phyloP scores from a whole-genome alignment of 257 asterid genomes.

The Gentiana macrophylla region DNA sequence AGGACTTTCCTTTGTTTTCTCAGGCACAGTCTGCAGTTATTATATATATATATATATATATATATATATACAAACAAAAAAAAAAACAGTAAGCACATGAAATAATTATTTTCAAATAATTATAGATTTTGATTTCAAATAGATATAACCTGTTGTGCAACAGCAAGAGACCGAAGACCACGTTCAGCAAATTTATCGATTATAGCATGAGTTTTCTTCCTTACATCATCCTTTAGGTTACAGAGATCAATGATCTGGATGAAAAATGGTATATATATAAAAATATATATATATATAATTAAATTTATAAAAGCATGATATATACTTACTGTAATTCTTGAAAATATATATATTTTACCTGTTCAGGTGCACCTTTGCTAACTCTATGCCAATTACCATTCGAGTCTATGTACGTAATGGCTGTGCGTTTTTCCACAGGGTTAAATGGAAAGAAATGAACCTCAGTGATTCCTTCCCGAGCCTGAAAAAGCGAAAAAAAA shows the following conservation, averaged over 20 bases:
- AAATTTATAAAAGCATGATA: not conserved
- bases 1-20: slow-evolving; percentile 36
- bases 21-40: slow-evolving; percentile 31
- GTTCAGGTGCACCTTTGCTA: slow-evolving; percentile 98
- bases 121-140: not conserved
- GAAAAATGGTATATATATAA: not conserved
- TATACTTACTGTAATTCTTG: not conserved
- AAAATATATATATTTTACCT: slow-evolving; percentile 24
- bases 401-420: slow-evolving; percentile 58
- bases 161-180: slow-evolving; percentile 51
- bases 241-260: slow-evolving; percentile 35
- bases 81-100: not conserved
- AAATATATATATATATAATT: not conserved
- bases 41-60: no score
- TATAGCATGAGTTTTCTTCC: slow-evolving; percentile 28
- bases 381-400: slow-evolving; percentile 76
- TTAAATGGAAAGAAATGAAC: slow-evolving; percentile 87
- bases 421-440: slow-evolving; percentile 90
- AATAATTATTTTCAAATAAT: not conserved
- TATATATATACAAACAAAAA: no score
- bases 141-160: slow-evolving; percentile 32
- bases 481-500: slow-evolving; percentile 18
- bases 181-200: slow-evolving; percentile 52
- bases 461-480: slow-evolving; percentile 88
- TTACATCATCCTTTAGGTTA: slow-evolving; percentile 20